These are phyloP conservation scores for Jacaranda copaia DNA, from an alignment of 257 asterid genomes.

Conservation along the genomic window DNA sequence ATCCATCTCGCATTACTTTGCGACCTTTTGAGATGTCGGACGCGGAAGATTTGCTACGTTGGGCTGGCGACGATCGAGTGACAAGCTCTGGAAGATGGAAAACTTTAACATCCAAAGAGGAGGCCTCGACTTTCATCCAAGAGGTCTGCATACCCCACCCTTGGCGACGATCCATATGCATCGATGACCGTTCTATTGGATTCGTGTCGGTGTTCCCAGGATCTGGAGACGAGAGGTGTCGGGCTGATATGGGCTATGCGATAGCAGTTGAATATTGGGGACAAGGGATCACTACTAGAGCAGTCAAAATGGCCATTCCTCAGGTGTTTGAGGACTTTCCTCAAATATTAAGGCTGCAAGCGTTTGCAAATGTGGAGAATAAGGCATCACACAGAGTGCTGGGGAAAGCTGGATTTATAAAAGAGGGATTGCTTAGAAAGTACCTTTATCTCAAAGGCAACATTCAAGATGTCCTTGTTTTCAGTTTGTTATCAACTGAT, in stretches of 20 bases:
- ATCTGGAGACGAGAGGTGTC: conserved; percentile 45
- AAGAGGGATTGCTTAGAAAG: conserved; percentile 55
- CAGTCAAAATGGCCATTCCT: conserved; percentile 47
- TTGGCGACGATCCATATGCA: conserved; percentile 61
- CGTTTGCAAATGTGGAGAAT: conserved; percentile 41
- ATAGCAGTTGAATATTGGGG: conserved; percentile 53
- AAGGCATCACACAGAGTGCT: conserved; percentile 56
- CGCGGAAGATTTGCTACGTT: conserved; percentile 49
- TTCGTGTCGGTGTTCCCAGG: conserved; percentile 46
- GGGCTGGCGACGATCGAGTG: conserved; percentile 68
- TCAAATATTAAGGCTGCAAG: conserved; percentile 51
- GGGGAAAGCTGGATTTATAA: conserved; percentile 54
- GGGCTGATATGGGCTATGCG: conserved; percentile 55
- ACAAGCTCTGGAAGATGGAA: conserved; percentile 41
- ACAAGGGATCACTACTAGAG: conserved; percentile 50
- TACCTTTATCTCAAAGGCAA: conserved; percentile 50
- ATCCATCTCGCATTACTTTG: conserved; percentile 45
- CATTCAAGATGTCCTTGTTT: conserved; percentile 47
- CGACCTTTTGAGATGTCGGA: conserved; percentile 49
- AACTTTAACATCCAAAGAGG: conserved; percentile 50
- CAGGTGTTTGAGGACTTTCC: conserved; percentile 47
- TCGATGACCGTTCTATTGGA: conserved; percentile 49
- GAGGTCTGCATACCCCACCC: conserved; percentile 54
- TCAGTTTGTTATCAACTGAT: conserved; percentile 46
- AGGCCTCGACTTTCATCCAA: conserved; percentile 52